phyloP scores from a whole-genome alignment of 257 asterid species.

The Fraxinus cuspidata region DNA sequence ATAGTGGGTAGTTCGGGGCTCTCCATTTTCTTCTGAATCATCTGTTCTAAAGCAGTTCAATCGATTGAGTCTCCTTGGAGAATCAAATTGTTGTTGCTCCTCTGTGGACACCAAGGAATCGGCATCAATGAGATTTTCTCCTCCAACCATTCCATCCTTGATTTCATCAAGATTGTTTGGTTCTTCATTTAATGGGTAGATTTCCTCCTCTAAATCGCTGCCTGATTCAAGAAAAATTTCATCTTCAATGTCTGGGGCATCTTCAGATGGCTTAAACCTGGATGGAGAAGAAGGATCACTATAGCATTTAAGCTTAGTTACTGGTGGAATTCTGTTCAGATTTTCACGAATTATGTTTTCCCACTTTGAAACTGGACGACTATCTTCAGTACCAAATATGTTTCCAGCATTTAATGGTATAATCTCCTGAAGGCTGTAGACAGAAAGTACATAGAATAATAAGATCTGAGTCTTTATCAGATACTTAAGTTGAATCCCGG shows the following conservation, averaged over 20 bases:
- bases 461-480: background rate
- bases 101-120: conserved; percentile 32
- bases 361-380: conserved; percentile 83
- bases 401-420: conserved; percentile 95
- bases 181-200: conserved; percentile 69
- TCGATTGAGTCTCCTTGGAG: conserved; percentile 50
- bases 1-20: conserved; percentile 34
- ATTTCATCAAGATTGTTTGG: conserved; percentile 32
- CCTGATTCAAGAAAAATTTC: conserved; percentile 68
- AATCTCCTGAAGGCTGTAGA: conserved; percentile 86
- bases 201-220: conserved; percentile 76
- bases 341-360: conserved; percentile 83
- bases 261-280: conserved; percentile 72
- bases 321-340: conserved; percentile 62
- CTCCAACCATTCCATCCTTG: conserved; percentile 28
- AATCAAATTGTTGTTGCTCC: conserved; percentile 49
- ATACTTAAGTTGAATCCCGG: no score
- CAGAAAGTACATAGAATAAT: conserved; percentile 13
- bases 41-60: conserved; percentile 54
- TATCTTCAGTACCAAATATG: conserved; percentile 91
- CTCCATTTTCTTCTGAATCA: conserved; percentile 41
- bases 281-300: conserved; percentile 93
- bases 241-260: conserved; percentile 59
- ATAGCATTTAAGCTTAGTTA: conserved; percentile 66
- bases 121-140: conserved; percentile 18